These are phyloP conservation scores for Tetrahymena thermophila DNA, from an alignment of 73 alveolate species.

Conservation along the genomic window DNA sequence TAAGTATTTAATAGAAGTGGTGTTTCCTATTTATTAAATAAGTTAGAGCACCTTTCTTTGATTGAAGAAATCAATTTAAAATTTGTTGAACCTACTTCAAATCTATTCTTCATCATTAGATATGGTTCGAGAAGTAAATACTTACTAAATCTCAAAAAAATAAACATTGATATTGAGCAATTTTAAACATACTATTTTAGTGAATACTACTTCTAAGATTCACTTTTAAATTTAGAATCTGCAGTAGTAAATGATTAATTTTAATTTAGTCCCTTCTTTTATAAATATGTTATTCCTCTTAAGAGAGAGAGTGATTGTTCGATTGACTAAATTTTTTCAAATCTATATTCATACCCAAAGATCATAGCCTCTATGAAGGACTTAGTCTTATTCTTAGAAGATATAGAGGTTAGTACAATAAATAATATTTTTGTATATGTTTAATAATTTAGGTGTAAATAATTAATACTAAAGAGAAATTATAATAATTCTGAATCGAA, in stretches of 20 bases:
- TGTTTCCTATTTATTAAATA: not conserved
- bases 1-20: not conserved
- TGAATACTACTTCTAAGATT: not conserved
- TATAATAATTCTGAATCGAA: not conserved
- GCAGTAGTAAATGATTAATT: not conserved
- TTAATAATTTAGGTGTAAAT: not conserved
- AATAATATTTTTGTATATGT: not conserved
- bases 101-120: not conserved
- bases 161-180: not conserved
- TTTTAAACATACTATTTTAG: not conserved
- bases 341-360: not conserved
- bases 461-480: not conserved
- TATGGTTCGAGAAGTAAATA: not conserved
- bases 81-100: not conserved
- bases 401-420: not conserved
- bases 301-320: not conserved
- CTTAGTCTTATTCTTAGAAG: not conserved
- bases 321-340: not conserved
- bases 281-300: not conserved
- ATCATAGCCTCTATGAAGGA: not conserved
- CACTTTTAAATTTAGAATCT: not conserved
- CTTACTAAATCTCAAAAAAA: not conserved
- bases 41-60: not conserved
- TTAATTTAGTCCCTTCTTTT: not conserved
- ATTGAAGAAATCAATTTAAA: not conserved